These are phyloP conservation scores for Tetratostichococcus sp. DNA, from an alignment of 139 green algal species.

Conservation along the genomic window DNA sequence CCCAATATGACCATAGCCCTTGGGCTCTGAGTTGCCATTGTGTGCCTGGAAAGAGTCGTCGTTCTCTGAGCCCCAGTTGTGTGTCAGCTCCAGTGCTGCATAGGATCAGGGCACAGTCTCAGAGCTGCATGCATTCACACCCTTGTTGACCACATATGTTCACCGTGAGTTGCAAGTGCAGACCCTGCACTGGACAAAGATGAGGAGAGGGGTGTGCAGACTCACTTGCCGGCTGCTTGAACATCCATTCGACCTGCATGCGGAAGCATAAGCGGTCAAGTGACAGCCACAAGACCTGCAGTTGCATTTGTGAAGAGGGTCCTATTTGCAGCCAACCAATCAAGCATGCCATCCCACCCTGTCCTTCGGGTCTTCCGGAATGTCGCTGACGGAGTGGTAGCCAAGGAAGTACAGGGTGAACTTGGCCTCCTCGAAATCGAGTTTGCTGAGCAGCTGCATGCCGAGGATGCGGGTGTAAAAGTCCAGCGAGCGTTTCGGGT, in stretches of 20 bases:
- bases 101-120: no score
- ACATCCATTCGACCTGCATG: conserved; percentile 50
- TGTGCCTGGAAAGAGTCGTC: conserved; percentile 75
- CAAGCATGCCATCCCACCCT: no score
- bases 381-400: conserved; percentile 33
- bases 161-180: not conserved
- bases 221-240: conserved; percentile 21
- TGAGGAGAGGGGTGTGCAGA: no score
- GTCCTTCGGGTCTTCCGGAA: conserved; percentile 61
- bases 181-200: not conserved
- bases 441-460: conserved; percentile 57
- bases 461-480: conserved; percentile 87
- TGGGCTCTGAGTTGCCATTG: conserved; percentile 80
- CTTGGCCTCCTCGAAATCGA: conserved; percentile 74
- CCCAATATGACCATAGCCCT: conserved; percentile 63
- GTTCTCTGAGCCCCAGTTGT: conserved; percentile 87
- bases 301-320: no score
- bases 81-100: conserved; percentile 72
- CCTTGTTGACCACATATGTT: not conserved
- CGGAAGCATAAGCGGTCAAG: not conserved
- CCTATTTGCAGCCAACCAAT: no score
- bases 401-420: conserved; percentile 88
- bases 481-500: conserved; percentile 65
- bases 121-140: no score
- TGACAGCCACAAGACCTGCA: not conserved